Evolutionary conservation across 768 basidiomycete species (phyloP).

Genomic region (Suillus brevipes): DNA sequence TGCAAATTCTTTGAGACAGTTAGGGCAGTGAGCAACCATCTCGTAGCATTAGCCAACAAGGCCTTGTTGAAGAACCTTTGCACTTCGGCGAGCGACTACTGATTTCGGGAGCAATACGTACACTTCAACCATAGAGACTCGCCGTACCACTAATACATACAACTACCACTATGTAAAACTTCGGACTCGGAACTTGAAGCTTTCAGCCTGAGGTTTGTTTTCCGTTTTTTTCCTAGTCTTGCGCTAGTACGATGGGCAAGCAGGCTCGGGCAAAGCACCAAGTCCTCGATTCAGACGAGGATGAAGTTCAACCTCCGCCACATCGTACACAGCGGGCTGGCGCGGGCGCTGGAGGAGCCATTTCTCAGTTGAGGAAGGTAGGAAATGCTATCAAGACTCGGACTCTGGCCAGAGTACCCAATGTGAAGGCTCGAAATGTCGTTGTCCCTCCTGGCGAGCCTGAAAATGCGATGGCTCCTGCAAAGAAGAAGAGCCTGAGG

Average conservation of each 20-base stretch:
- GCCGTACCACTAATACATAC: too few relatives aligned
- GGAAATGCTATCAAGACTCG: background rate
- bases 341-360: background rate
- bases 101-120: too few relatives aligned
- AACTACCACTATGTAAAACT: slow-evolving; percentile 18
- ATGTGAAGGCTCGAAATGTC: background rate
- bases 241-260: background rate
- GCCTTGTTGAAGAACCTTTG: too few relatives aligned
- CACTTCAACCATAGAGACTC: too few relatives aligned
- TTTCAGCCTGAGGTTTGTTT: background rate
- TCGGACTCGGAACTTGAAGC: background rate
- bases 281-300: background rate
- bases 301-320: background rate
- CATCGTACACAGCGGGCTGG: background rate
- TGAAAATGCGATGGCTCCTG: background rate
- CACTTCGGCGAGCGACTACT: too few relatives aligned
- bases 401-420: background rate
- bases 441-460: background rate
- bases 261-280: background rate
- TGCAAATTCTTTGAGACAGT: too few relatives aligned
- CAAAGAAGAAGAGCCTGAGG: background rate
- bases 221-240: background rate
- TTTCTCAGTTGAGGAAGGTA: background rate
- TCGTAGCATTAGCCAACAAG: too few relatives aligned
- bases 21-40: too few relatives aligned